A percentile compares a stretch with the other conserved stretches of the same genome.
phyloP scores from a whole-genome alignment of 495 filamentous ascomycete species.

The Aspergillus mulundensis region DNA sequence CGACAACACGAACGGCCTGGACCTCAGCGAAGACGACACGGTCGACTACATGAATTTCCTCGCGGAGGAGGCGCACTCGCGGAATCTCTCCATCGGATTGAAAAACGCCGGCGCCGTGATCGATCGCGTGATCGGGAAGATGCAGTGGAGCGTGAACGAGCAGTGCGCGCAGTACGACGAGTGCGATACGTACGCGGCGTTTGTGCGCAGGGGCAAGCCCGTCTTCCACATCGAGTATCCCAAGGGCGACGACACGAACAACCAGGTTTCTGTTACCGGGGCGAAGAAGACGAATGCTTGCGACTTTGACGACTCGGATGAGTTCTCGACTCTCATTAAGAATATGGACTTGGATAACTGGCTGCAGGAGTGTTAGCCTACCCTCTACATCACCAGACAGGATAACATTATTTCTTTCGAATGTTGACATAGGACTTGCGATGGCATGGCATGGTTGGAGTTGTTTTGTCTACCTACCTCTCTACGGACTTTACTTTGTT shows the following conservation, averaged over 20 bases:
- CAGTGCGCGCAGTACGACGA: conserved; percentile 61
- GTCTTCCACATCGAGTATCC: conserved; percentile 75
- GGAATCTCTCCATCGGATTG: conserved; percentile 53
- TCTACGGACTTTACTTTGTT: neutral
- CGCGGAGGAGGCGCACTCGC: conserved; percentile 44
- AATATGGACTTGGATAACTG: conserved; percentile 58
- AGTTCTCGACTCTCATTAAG: conserved; percentile 64
- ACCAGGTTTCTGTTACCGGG: conserved; percentile 30
- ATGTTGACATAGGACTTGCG: no score
- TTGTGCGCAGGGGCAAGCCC: conserved; percentile 57
- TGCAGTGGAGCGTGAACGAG: conserved; percentile 71
- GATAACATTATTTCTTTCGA: no score
- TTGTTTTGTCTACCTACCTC: no score
- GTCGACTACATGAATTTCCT: conserved; percentile 58
- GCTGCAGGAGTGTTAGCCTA: conserved; percentile 50
- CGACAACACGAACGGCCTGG: conserved; percentile 52
- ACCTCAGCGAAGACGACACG: conserved; percentile 50
- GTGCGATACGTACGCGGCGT: conserved; percentile 53
- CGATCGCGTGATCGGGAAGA: conserved; percentile 46
- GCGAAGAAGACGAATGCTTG: conserved; percentile 32
- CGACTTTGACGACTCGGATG: conserved; percentile 29
- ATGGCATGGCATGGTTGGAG: no score
- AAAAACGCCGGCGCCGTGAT: conserved; percentile 66
- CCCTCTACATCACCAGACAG: no score
- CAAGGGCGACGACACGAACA: conserved; percentile 37